These are phyloP conservation scores for Suillus paluster DNA, from an alignment of 768 basidiomycete genomes.

Conservation along the genomic window DNA sequence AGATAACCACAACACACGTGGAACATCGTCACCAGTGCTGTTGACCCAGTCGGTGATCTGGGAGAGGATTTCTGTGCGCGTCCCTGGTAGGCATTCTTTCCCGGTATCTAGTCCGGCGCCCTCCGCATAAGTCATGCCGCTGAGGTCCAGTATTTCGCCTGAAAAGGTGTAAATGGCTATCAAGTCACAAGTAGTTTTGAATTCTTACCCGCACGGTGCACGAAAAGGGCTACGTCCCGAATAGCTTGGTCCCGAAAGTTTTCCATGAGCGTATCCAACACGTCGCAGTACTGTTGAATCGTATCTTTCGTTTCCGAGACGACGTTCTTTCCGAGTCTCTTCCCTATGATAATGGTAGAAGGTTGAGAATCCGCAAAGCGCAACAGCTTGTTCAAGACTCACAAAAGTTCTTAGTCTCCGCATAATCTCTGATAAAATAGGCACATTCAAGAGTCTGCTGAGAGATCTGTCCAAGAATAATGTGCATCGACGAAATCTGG, in stretches of 20 bases:
- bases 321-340: neutral
- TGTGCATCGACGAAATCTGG: too few relatives aligned
- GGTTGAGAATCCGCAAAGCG: neutral
- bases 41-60: constrained; percentile 32
- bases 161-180: neutral
- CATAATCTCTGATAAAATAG: constrained; percentile 31
- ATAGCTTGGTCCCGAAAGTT: neutral
- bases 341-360: neutral
- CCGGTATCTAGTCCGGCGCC: constrained; percentile 11
- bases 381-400: constrained; percentile 1
- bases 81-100: constrained; percentile 23
- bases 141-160: neutral
- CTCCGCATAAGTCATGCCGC: constrained; percentile 1
- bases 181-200: neutral
- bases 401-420: constrained; percentile 26
- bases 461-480: neutral
- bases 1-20: constrained; percentile 24
- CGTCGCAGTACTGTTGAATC: neutral
- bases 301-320: neutral
- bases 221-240: neutral
- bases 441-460: constrained; percentile 28
- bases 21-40: constrained; percentile 6
- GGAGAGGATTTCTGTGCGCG: constrained; percentile 28
- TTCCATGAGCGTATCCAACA: neutral
- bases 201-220: constrained; percentile 2